Conservation (phyloP, 441 rosid species). For the Pelargonium cotyledonis region DNA sequence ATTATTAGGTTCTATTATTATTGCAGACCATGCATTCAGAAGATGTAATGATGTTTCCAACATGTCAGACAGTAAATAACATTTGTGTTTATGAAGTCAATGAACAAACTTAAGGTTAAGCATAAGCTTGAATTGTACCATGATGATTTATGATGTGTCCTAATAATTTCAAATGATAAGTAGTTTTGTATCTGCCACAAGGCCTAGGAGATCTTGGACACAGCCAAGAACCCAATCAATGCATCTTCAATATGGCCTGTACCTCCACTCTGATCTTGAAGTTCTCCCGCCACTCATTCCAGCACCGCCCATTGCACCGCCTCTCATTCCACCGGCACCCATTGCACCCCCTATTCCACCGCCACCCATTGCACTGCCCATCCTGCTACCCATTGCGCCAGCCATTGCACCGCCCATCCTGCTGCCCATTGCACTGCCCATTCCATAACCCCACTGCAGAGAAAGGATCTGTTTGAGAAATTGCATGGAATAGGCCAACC, state of each 20-base stretch:
- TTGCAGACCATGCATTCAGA: too few species aligned
- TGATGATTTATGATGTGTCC: too few species aligned
- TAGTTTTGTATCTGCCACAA: neutral
- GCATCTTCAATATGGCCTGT: slow-evolving; percentile 59
- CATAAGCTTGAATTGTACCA: too few species aligned
- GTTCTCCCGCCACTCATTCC: slow-evolving; percentile 36
- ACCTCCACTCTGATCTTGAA: slow-evolving; percentile 80
- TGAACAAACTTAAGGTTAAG: too few species aligned
- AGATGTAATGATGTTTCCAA: too few species aligned
- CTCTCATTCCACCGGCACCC: neutral
- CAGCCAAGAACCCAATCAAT: neutral
- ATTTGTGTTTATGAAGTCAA: too few species aligned
- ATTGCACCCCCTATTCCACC: neutral
- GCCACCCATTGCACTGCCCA: neutral
- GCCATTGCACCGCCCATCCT: too few species aligned
- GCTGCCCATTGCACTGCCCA: slow-evolving; percentile 20
- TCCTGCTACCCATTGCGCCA: too few species aligned
- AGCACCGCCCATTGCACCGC: neutral
- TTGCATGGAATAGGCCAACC: too few species aligned
- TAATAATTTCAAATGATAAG: too few species aligned
- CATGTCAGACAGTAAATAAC: too few species aligned
- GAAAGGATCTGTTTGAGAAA: neutral
- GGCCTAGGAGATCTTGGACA: neutral
- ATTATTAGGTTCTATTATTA: too few species aligned
- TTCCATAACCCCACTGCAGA: slow-evolving; percentile 80